Conservation (phyloP, 331 rosid species). For the Ulmus americana region DNA sequence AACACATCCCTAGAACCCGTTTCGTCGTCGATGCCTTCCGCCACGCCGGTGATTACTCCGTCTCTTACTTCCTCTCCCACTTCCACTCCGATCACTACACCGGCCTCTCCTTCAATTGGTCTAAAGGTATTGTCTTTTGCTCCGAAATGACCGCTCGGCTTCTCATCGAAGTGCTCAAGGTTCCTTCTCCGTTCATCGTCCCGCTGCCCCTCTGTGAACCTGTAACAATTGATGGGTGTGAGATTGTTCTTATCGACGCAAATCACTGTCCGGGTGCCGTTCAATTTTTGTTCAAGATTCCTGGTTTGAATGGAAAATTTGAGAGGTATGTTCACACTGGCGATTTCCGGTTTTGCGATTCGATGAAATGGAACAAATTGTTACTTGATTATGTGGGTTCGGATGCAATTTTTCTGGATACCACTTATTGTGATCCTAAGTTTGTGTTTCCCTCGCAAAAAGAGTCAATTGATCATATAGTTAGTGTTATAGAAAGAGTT, state of each 20-base stretch:
- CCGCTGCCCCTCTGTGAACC: slow-evolving; percentile 46
- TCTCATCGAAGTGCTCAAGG: slow-evolving; percentile 40
- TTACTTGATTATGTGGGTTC: slow-evolving; percentile 46
- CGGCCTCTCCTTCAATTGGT: slow-evolving; percentile 68
- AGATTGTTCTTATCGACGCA: slow-evolving; percentile 56
- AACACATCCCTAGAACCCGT: slow-evolving; percentile 72
- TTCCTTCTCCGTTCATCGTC: slow-evolving; percentile 39
- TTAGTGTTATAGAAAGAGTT: slow-evolving; percentile 32
- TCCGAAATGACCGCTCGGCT: slow-evolving; percentile 57
- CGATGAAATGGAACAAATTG: slow-evolving; percentile 39
- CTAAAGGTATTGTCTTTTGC: slow-evolving; percentile 64
- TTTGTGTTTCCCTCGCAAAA: slow-evolving; percentile 65
- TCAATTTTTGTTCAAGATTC: slow-evolving; percentile 61
- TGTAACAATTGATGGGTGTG: slow-evolving; percentile 44
- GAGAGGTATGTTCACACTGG: slow-evolving; percentile 82
- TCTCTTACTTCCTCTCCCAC: slow-evolving; percentile 82
- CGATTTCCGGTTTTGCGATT: slow-evolving; percentile 59
- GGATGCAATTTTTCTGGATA: slow-evolving; percentile 72
- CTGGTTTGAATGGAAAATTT: slow-evolving; percentile 16
- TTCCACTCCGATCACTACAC: slow-evolving; percentile 88
- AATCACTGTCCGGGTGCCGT: slow-evolving; percentile 92
- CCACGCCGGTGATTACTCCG: slow-evolving; percentile 43
- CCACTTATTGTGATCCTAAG: slow-evolving; percentile 79
- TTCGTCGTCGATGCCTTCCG: slow-evolving; percentile 78
- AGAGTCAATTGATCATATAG: slow-evolving; percentile 60